Conservation (phyloP, 169 alveolate genomes). For the Theileria annulata region DNA sequence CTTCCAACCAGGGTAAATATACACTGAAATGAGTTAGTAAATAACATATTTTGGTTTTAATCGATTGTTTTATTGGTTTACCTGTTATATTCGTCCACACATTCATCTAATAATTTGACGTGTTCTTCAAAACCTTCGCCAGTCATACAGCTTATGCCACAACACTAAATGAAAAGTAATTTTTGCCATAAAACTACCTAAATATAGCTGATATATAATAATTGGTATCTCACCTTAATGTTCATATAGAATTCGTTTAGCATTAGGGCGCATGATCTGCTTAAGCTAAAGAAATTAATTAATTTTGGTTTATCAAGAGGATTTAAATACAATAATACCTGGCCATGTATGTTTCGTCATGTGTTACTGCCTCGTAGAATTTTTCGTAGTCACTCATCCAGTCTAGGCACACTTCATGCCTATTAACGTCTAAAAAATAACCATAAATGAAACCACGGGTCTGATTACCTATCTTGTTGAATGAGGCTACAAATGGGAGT, state of each 20-base stretch:
- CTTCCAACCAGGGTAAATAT: slow-evolving; percentile 67
- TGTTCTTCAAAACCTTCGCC: slow-evolving; percentile 86
- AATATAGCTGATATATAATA: background rate
- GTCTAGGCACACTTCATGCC: slow-evolving; percentile 79
- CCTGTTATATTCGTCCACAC: slow-evolving; percentile 73
- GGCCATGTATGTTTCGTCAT: slow-evolving; percentile 87
- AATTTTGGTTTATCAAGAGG: background rate
- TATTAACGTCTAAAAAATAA: slow-evolving; percentile 55
- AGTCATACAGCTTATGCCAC: slow-evolving; percentile 84
- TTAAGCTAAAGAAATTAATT: slow-evolving; percentile 70
- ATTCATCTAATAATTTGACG: slow-evolving; percentile 65
- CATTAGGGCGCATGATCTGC: slow-evolving; percentile 88
- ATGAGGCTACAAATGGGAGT: slow-evolving; percentile 90
- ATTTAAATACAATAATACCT: slow-evolving; percentile 15
- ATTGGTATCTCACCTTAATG: slow-evolving; percentile 52
- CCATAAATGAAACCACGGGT: background rate
- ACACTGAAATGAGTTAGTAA: slow-evolving; percentile 43
- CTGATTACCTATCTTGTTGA: slow-evolving; percentile 91
- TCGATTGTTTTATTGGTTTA: slow-evolving; percentile 30
- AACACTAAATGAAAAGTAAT: slow-evolving; percentile 49
- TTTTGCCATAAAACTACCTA: background rate
- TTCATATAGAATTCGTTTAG: slow-evolving; percentile 87
- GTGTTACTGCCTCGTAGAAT: slow-evolving; percentile 83
- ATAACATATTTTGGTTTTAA: slow-evolving; percentile 48
- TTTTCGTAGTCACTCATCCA: slow-evolving; percentile 91